Base-by-base conservation (phyloP, 2,329 filamentous ascomycete genomes). In the Cytospora piceicola region DNA sequence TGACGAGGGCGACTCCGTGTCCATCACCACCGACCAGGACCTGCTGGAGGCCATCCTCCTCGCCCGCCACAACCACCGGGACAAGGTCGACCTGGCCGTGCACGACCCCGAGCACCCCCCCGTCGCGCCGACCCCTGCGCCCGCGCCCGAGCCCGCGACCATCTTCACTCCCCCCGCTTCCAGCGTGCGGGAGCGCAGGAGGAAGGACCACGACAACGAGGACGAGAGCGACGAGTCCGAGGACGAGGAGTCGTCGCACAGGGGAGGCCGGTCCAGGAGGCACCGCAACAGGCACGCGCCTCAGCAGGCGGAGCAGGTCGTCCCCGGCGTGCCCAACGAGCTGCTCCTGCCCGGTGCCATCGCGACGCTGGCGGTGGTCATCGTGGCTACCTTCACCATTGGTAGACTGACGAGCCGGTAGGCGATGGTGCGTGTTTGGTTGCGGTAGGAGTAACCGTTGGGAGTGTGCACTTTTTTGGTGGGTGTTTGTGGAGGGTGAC, bases 1-100 rank as follows among this genome's bases (percentile, higher is more conserved):
- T 75, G 94, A 98, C 72, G 95, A 99, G 75, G 94, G 95, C 64
- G 95, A 99, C 75, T 94, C 92, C 0, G 93, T 99, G 20, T 97
- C 94, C 51, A 97, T 99, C 75, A 99, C 95, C 14, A 96, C 94
- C 0, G 93, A 98, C 74, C 90, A 94, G 70, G 95, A 99, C 75
- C 85, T 99, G 52, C 80, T 95, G 2, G 95, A 99, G 78, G 93
- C 95, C 1, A 92, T 99, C 70, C 83, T 89, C 24, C 85, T 98
- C 32, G 92, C 94, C 5, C 90, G 92, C 67, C 88, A 91, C 66
- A 85, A 86, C 55, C 88, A 83, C 71, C 89, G 88, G 55, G 95
- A 98, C 71, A 99, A 99, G 83, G 95, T 99, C 24, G 95, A 99
- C 73, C 85, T 99, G 20, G 98, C 97, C 73, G 94, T 98, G 15